Conservation (phyloP, 768 basidiomycete genomes). For the Suillus sp. region DNA sequence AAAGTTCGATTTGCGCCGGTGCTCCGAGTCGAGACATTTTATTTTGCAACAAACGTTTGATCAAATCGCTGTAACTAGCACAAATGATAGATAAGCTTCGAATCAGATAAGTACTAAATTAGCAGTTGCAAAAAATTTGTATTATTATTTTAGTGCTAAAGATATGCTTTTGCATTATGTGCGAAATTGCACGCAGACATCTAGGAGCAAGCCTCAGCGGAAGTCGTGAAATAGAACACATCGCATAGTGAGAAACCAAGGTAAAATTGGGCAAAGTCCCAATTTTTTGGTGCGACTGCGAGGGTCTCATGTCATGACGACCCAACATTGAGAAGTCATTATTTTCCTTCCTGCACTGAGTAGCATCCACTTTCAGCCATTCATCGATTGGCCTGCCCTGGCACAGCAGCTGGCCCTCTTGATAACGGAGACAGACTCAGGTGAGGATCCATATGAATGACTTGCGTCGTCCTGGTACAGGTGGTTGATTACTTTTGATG, state of each 20-base stretch:
- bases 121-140: background rate
- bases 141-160: background rate
- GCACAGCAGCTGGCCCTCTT: background rate
- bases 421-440: constrained; percentile 5
- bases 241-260: background rate
- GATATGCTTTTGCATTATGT: too few relatives aligned
- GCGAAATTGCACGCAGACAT: background rate
- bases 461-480: background rate
- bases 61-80: background rate
- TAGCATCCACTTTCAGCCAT: background rate
- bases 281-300: background rate
- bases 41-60: constrained; percentile 3
- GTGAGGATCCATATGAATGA: constrained; percentile 5
- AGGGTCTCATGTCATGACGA: background rate
- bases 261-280: background rate
- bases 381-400: background rate
- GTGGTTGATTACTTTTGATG: background rate
- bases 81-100: background rate
- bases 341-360: background rate
- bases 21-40: background rate
- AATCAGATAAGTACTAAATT: background rate
- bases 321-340: background rate
- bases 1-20: background rate
- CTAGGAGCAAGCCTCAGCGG: background rate
- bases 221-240: background rate